Conservation (phyloP, 75 land plant genomes). For the Larix kaempferi region DNA sequence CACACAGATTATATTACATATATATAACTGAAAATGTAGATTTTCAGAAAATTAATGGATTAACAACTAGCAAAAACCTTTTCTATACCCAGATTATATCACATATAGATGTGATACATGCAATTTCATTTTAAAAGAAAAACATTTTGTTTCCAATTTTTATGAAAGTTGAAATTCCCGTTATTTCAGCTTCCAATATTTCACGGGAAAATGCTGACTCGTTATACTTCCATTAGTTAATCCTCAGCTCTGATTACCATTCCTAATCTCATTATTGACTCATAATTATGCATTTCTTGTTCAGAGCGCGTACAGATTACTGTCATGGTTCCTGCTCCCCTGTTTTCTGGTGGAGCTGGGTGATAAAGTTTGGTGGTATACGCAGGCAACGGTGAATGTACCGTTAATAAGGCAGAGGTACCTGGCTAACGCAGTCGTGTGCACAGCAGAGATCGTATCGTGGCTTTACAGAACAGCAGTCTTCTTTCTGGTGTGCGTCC, state of each 20-base stretch:
- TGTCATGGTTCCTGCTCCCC: constrained; percentile 51
- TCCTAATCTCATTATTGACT: not conserved
- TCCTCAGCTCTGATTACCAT: not conserved
- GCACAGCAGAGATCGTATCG: constrained; percentile 42
- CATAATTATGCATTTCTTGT: constrained; percentile 11
- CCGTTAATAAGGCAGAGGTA: constrained; percentile 36
- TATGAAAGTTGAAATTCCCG: not conserved
- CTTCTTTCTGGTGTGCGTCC: constrained; percentile 63
- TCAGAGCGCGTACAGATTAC: constrained; percentile 68
- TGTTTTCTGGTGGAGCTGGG: constrained; percentile 41
- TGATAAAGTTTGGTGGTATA: constrained; percentile 80
- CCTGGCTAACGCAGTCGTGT: constrained; percentile 31
- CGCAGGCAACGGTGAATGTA: constrained; percentile 31
- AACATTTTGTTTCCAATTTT: too few species aligned
- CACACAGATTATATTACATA: too few species aligned
- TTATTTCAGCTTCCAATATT: not conserved
- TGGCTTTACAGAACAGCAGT: constrained; percentile 71
- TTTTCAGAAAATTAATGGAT: too few species aligned
- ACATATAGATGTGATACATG: too few species aligned
- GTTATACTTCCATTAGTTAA: not conserved
- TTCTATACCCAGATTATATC: too few species aligned
- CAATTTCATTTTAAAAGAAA: too few species aligned
- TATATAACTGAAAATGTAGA: too few species aligned
- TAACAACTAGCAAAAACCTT: too few species aligned
- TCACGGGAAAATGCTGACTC: not conserved